Base-by-base conservation (phyloP, 2,329 filamentous ascomycete species). In the Pseudogymnoascus sp. region DNA sequence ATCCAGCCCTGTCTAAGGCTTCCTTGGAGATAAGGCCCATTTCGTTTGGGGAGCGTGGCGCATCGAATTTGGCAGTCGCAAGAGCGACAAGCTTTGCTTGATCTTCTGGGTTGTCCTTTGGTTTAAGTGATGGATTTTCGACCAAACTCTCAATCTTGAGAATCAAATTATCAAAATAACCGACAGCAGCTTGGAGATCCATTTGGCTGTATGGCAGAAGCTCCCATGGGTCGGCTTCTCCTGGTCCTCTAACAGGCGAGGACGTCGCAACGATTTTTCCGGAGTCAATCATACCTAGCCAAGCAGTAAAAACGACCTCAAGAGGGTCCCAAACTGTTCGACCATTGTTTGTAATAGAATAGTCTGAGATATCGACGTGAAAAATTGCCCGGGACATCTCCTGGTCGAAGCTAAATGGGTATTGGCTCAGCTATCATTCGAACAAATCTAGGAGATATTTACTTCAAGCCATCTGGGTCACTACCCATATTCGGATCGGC, bases 321-420 rank as follows among this genome's bases (percentile, higher is more conserved):
- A 68, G 63, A 13, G 64, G 66, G 60, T 67, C 29, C 64, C 66
- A 68, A 10, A 61, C 40, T 37, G 60, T 63, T 21, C 63, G 64
- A 44, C 62, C 63, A 50, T 67, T 67, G 21, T 44, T 60, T 40
- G 61, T 63, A 47, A 47, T 47, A 8, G 11, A 47, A 47, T 47
- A 29, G 13, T 47, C 21, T 10, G n/a, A 47, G 24, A 59, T 35
- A 37, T 62, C 54, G 35, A 60, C 60, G 11, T 62, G 61, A 60
- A 66, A 65, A 41, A 66, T 65, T 44, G 64, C 64, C 29, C 50
- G 37, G 10, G 57, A 61, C 15, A 37, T 59, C 29, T 60, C 60
- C 31, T 64, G 64, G 41, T 66, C 61, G 31, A 65, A 66, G 11
- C 64, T 66, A 31, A 58, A 60, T 21, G 24, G 58, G 26, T 47